Base-by-base conservation (phyloP, 2,329 filamentous ascomycete genomes). In the Venturia aucupariae region DNA sequence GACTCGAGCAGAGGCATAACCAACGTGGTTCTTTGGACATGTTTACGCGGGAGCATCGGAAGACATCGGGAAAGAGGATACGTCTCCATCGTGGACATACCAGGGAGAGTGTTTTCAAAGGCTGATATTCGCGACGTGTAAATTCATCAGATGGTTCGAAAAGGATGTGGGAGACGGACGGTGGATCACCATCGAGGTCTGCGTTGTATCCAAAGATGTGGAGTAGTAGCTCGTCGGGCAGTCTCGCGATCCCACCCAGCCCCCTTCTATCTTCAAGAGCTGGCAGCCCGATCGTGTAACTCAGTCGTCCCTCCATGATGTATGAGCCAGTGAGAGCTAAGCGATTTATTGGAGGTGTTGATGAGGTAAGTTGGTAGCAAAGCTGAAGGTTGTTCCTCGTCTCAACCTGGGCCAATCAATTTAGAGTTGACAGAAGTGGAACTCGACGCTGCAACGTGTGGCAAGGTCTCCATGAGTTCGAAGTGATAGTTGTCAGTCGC, bases 221-320 rank as follows among this genome's bases (percentile, higher is more conserved):
- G n/a, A 74, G 68, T 0, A 74, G 65, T 2, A 76, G 67, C 65
- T 76, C 75, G 62, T 73, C 73, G 30, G 75, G 74, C 3, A 76
- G 70, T 1, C 67, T 64, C 44, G 72, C 66, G 68, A 75, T 72
- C 42, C 27, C 7, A n/a, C n/a, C n/a, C n/a, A n/a, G n/a, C n/a
- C n/a, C n/a, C n/a, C n/a, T n/a, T n/a, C n/a, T n/a, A 11, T 55
- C 48, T 32, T 19, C 6, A 11, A 66, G 48, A 59, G 17, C 10
- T 35, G 32, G 32, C 32, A 35, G 32, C 32, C 32, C 10, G 32
- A 35, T 35, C 32, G 48, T 11, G 15, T 1, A 3, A 32, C 11
- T 55, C 35, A n/a, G 24, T 32, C 30, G 32, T 17, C 24, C 48
- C 35, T n/a, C 48, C 48, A 55, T 32, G 27, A 32, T 35, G 44